Base-by-base conservation (phyloP, 1,284 basidiomycete species). In the Moesziomyces antarcticus region DNA sequence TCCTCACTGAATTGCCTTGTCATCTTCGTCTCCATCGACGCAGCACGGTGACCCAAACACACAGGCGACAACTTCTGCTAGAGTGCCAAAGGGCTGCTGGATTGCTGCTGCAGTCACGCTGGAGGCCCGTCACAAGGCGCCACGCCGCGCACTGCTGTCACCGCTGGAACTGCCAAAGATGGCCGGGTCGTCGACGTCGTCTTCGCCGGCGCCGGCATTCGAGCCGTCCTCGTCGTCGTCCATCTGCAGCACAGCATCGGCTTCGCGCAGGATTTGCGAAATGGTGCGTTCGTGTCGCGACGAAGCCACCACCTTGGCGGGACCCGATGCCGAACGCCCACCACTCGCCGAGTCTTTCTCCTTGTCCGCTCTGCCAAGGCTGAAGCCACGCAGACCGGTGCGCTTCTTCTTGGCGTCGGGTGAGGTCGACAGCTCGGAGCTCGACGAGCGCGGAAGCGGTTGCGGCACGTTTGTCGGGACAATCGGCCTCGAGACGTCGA, bases 201-300 rank as follows among this genome's bases (percentile, higher is more conserved):
- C 71, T 22, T 59, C 59, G n/a, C 45, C 50, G 10, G 49, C 55
- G 11, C 42, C 44, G 18, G 27, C 30, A 13, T 33, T 46, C n/a
- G 65, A 55, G 33, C 48, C 56, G 1, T 21, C 51, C 1, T 52
- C 43, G 54, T 43, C 41, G 27, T 72, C 64, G 47, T 69, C 73
- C 55, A 58, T 49, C 48, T 57, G 51, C 53, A 76, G 50, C 35
- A 68, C 74, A 18, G 71, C 71, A 50, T 76, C 74, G 2, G 74
- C 74, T 24, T 76, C 74, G 13, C 74, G 42, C 10, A 76, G 62
- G 25, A 76, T 76, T 43, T 76, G 49, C 22, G 71, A 73, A 22
- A 76, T 76, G 50, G 71, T 76, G n/a, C 74, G 56, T 44, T 76
- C 63, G 50, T 74, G 74, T 3, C 58, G 55, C 25, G 53, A 37